phyloP scores from a whole-genome alignment of 2,329 filamentous ascomycete genomes.

The Xylariaceae sp. region DNA sequence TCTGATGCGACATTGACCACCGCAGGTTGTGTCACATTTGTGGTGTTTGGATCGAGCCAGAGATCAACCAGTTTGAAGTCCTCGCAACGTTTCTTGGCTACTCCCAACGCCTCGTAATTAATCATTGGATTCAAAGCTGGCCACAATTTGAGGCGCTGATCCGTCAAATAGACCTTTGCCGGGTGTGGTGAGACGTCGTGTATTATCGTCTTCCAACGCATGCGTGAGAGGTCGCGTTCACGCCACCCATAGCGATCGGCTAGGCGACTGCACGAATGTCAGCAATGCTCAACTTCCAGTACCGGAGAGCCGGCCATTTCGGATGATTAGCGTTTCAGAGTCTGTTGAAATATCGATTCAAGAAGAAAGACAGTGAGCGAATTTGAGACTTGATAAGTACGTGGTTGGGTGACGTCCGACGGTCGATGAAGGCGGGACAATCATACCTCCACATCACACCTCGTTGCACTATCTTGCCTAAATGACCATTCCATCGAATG shows the following conservation, averaged over 20 bases:
- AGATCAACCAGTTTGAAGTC: slow-evolving; percentile 11
- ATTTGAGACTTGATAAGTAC: no score
- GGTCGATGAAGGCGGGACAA: no score
- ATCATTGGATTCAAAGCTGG: slow-evolving; percentile 12
- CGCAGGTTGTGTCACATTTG: slow-evolving; percentile 12
- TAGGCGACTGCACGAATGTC: slow-evolving; percentile 7
- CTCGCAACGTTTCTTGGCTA: slow-evolving; percentile 2
- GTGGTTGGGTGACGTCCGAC: no score
- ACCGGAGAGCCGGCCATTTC: no score
- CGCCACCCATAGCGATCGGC: slow-evolving; percentile 11
- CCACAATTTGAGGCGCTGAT: slow-evolving; percentile 5
- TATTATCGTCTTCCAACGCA: slow-evolving; percentile 12
- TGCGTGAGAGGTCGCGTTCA: slow-evolving; percentile 3
- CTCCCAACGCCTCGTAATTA: slow-evolving; percentile 13
- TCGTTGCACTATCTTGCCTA: no score
- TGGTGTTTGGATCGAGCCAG: slow-evolving; percentile 13
- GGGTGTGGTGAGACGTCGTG: slow-evolving; percentile 7
- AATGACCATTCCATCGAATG: slow-evolving; percentile 3
- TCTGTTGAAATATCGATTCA: no score
- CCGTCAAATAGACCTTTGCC: slow-evolving; percentile 7
- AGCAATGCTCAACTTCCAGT: background rate
- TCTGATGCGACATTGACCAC: slow-evolving; percentile 9
- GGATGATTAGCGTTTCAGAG: no score
- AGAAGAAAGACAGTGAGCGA: no score
- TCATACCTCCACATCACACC: no score